phyloP scores from a whole-genome alignment of 1,139 yeast species.

The Suhomyces yuchorum region DNA sequence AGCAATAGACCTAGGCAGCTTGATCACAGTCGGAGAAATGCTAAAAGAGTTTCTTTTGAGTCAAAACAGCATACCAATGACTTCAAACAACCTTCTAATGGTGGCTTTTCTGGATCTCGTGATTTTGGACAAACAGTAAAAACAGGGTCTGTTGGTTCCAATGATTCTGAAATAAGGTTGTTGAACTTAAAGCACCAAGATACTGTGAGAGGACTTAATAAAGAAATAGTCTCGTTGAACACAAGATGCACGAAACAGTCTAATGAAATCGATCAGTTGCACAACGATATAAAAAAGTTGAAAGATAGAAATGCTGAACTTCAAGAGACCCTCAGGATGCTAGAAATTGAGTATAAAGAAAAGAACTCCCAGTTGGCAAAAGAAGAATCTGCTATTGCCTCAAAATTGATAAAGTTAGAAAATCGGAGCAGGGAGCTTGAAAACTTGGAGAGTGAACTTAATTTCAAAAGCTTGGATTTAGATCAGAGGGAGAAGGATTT shows the following conservation, averaged over 20 bases:
- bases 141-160: not conserved
- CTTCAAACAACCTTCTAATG: no score
- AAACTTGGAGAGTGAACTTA: conserved; percentile 10
- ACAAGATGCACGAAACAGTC: not conserved
- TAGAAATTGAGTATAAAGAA: not conserved
- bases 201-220: not conserved
- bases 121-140: no score
- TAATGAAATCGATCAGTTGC: not conserved
- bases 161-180: not conserved
- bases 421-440: conserved; percentile 10
- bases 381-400: conserved; percentile 2
- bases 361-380: not conserved
- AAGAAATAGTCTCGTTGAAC: not conserved
- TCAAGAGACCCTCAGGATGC: not conserved
- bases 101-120: no score
- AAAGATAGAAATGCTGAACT: not conserved
- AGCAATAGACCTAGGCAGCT: not conserved
- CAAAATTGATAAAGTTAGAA: conserved; percentile 2
- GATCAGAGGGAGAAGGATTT: conserved; percentile 12
- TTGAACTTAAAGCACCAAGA: not conserved
- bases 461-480: conserved; percentile 10
- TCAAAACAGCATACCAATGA: not conserved
- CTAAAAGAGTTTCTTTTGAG: not conserved
- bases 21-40: not conserved
- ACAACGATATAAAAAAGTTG: not conserved